These are phyloP conservation scores for Vigna hirtella DNA, from an alignment of 306 rosid species.

Conservation along the genomic window DNA sequence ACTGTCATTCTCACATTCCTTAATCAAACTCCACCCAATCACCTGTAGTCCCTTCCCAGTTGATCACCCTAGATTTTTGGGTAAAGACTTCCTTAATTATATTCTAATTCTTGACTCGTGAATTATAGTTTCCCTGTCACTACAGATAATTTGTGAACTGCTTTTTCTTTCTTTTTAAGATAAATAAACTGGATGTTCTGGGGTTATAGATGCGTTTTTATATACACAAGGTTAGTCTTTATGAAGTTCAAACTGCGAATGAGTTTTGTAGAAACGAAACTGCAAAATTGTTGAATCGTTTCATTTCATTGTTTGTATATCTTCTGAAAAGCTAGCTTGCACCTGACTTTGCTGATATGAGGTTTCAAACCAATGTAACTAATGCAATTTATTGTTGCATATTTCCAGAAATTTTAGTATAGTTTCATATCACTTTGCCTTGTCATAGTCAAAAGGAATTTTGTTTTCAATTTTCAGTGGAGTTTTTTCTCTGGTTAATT, in stretches of 20 bases:
- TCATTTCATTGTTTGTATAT: conserved; percentile 3
- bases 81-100: not conserved
- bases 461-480: conserved; percentile 1
- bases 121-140: not conserved
- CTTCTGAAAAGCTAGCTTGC: conserved; percentile 9
- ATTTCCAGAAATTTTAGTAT: conserved; percentile 20
- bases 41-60: not conserved
- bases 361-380: not conserved
- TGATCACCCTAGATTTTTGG: not conserved
- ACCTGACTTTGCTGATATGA: conserved; percentile 10
- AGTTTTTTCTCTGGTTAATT: conserved; percentile 19
- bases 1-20: not conserved
- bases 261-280: not conserved
- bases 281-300: not conserved
- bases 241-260: not conserved
- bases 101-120: not conserved
- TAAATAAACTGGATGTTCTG: conserved; percentile 4
- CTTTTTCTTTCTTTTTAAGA: conserved; percentile 13
- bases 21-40: not conserved
- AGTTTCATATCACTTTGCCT: not conserved
- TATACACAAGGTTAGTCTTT: conserved; percentile 6
- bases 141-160: not conserved
- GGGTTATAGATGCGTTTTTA: not conserved
- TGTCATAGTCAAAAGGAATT: conserved; percentile 1
- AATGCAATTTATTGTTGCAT: not conserved